These are phyloP conservation scores for Magnusiomyces suaveolens DNA, from an alignment of 1,139 yeast species.

Conservation along the genomic window DNA sequence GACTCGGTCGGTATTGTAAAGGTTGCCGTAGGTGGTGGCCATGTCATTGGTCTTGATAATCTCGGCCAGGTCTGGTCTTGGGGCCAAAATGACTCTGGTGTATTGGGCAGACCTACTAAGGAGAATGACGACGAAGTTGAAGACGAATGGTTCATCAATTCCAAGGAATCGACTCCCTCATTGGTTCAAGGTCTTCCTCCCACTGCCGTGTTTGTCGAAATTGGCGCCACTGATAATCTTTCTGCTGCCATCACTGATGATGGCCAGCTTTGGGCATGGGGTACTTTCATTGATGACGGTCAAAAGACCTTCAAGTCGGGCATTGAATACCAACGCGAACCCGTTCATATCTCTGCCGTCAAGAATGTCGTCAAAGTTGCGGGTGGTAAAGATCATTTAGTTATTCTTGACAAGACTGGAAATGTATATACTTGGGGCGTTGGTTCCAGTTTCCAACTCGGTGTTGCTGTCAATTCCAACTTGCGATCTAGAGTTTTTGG, in stretches of 20 bases:
- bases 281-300: conserved; percentile 93
- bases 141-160: conserved; percentile 77
- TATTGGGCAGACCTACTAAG: conserved; percentile 79
- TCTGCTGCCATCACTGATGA: conserved; percentile 69
- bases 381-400: conserved; percentile 83
- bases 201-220: conserved; percentile 51
- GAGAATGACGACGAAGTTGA: conserved; percentile 56
- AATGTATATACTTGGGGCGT: conserved; percentile 95
- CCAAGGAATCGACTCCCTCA: conserved; percentile 79
- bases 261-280: conserved; percentile 96
- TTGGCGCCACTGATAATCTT: conserved; percentile 90
- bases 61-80: conserved; percentile 82
- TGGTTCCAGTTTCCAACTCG: conserved; percentile 87
- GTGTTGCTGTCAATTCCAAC: conserved; percentile 40
- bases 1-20: conserved; percentile 66
- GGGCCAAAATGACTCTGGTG: conserved; percentile 94
- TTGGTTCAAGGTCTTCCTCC: conserved; percentile 60
- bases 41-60: conserved; percentile 69
- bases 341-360: conserved; percentile 53
- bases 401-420: conserved; percentile 78
- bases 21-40: conserved; percentile 94
- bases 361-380: conserved; percentile 76
- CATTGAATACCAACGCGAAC: conserved; percentile 54
- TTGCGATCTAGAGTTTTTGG: conserved; percentile 30
- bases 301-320: conserved; percentile 69